Base-by-base conservation (phyloP, 208 protist species). In the Trypanosoma platydactyli region DNA sequence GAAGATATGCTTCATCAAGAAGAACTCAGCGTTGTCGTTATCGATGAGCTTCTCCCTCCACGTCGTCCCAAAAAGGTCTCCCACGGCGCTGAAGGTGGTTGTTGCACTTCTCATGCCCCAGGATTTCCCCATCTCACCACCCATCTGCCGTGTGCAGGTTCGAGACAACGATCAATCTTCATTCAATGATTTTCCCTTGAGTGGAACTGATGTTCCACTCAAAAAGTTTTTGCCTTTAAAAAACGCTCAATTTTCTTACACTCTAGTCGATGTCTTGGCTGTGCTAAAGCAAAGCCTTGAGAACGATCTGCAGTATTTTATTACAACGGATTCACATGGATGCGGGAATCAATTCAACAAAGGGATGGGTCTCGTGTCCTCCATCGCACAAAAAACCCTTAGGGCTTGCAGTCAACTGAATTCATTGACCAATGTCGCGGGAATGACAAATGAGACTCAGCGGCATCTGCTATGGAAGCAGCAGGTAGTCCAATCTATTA, bases 1-100 rank as follows among this genome's bases (percentile, higher is more conserved):
- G 53, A 62, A 20, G 1, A 20, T 62, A 25, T 62, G 20, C 30
- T 62, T 62, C 30, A n/a, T 62, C 24, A 25, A 50, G 42, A 62
- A 30, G 30, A 20, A 24, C 13, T 49, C 15, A 16, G 49, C 3
- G 24, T 33, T 5, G 46, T 30, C 35, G 6, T 7, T 62, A 2
- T 50, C 7, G 16, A 16, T 62, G 20, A 50, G 20, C 35, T 62
- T 62, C 46, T 38, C 33, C 25, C 56, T 62, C 18, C n/a, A 7
- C 33, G 9, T 62, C n/a, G 30, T 62, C 46, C 56, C 56, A 33
- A 49, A 62, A 7, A 16, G 41, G n/a, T 6, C 5, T 11, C 18
- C 20, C 11, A n/a, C 3, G 22, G 18, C 30, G 18, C 11, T 18
- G 4, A 22, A 25, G 7, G 56, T 49, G 11, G 56, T 49, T 49